A percentile compares a stretch with the other conserved stretches of the same genome.
Evolutionary conservation across 345 rosid genomes (phyloP).

Genomic region (Linum usitatissimum): DNA sequence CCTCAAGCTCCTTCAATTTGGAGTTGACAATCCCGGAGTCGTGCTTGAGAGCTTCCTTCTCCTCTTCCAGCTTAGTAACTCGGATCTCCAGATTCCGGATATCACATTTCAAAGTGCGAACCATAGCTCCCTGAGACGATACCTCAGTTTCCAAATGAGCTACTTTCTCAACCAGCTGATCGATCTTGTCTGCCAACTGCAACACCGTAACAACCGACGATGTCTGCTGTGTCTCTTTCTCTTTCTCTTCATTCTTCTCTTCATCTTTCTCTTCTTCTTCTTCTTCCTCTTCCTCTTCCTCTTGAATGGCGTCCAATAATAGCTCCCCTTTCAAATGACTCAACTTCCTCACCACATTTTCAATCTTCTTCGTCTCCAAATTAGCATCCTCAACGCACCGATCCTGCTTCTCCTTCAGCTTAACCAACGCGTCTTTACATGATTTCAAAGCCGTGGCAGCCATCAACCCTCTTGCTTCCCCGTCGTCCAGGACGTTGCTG

Average conservation of each 20-base stretch:
- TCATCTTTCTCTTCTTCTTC: constrained; percentile 7
- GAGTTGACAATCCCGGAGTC: constrained; percentile 28
- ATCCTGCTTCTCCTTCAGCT: constrained; percentile 50
- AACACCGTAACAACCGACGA: constrained; percentile 30
- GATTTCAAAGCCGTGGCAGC: constrained; percentile 58
- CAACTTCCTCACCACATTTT: constrained; percentile 34
- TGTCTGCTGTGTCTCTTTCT: constrained; percentile 23
- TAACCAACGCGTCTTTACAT: constrained; percentile 47
- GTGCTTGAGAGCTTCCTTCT: constrained; percentile 38
- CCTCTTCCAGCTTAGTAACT: constrained; percentile 44
- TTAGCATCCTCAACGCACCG: constrained; percentile 39
- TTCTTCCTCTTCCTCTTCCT: constrained; percentile 13
- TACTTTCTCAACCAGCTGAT: constrained; percentile 67
- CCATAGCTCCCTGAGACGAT: constrained; percentile 51
- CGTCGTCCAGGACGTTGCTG: constrained; percentile 43
- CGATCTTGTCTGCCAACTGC: constrained; percentile 55
- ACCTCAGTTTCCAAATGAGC: constrained; percentile 44
- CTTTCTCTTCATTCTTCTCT: constrained; percentile 13
- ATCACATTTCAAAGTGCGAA: constrained; percentile 47
- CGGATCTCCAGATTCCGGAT: constrained; percentile 43
- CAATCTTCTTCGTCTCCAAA: constrained; percentile 39
- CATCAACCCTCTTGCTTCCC: constrained; percentile 73
- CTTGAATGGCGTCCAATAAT: constrained; percentile 3
- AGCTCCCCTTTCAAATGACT: constrained; percentile 25
- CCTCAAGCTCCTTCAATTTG: constrained; percentile 46